Percentiles rank a stretch among this genome's conserved stretches.
These are phyloP conservation scores for Chrysochromulina parva DNA, from an alignment of 78 protist genomes.

Conservation along the genomic window DNA sequence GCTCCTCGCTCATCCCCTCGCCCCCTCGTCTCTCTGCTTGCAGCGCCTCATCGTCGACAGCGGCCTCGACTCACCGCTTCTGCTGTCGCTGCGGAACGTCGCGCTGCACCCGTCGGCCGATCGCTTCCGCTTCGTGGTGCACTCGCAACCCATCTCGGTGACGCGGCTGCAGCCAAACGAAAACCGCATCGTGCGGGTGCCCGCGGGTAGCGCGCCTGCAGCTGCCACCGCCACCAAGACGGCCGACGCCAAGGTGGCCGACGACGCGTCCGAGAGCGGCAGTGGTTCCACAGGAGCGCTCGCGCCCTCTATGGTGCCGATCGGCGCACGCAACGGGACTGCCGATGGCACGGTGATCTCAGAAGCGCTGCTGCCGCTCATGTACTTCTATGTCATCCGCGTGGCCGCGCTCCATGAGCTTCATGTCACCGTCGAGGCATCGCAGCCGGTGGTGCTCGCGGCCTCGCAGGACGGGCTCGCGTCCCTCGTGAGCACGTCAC, in stretches of 20 bases:
- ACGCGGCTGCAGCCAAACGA: neutral
- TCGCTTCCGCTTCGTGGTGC: neutral
- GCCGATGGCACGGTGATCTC: neutral
- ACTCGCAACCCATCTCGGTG: slow-evolving; percentile 1
- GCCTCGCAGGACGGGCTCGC: neutral
- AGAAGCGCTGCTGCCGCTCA: neutral
- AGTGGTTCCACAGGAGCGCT: neutral
- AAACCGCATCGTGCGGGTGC: neutral
- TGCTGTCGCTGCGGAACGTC: slow-evolving; percentile 1
- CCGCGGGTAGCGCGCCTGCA: no score
- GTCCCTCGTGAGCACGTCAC: neutral
- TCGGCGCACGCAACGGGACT: no score
- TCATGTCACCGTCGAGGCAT: neutral
- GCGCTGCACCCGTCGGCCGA: neutral
- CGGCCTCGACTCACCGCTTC: neutral
- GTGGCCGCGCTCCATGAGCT: neutral
- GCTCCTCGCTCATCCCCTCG: no score
- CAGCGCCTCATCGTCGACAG: neutral
- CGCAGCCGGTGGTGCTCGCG: neutral
- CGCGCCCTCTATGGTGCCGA: neutral
- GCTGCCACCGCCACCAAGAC: neutral
- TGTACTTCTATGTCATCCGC: neutral
- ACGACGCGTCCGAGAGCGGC: no score
- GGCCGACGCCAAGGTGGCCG: no score
- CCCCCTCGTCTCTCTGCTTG: no score